Percentiles rank a stretch among this genome's conserved stretches.
These are phyloP conservation scores for Botrytis sinoallii DNA, from an alignment of 2,329 filamentous ascomycete species.

Conservation along the genomic window DNA sequence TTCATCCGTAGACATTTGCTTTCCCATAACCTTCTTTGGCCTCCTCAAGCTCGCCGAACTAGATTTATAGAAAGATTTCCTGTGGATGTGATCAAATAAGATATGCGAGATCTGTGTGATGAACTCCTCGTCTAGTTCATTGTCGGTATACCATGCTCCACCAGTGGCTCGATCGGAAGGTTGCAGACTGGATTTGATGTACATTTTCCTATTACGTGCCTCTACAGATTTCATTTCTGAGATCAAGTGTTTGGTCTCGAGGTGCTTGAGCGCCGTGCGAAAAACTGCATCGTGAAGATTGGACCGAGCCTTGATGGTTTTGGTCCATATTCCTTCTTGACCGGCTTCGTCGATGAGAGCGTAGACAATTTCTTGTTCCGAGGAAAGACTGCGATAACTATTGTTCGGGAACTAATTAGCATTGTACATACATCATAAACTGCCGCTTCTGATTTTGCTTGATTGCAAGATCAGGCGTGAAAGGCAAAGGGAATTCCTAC, in stretches of 20 bases:
- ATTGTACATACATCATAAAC: neutral
- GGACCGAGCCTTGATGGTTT: constrained; percentile 74
- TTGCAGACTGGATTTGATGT: constrained; percentile 81
- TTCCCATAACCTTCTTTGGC: constrained; percentile 53
- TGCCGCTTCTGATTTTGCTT: neutral
- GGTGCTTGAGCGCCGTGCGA: constrained; percentile 76
- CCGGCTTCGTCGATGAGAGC: constrained; percentile 83
- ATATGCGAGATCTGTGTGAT: constrained; percentile 73
- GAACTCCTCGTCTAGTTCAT: constrained; percentile 83
- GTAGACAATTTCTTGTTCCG: constrained; percentile 84
- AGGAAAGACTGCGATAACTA: constrained; percentile 60
- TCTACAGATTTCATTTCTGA: constrained; percentile 89
- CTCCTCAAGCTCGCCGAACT: constrained; percentile 43
- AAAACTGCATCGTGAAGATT: constrained; percentile 82
- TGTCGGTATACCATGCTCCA: constrained; percentile 91
- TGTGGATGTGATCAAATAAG: constrained; percentile 70
- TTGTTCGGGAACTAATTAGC: constrained; percentile 16
- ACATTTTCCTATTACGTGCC: constrained; percentile 89
- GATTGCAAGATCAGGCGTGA: too few species aligned
- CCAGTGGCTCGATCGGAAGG: constrained; percentile 90
- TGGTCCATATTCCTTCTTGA: constrained; percentile 85
- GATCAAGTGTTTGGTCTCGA: constrained; percentile 80
- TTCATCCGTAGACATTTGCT: constrained; percentile 46
- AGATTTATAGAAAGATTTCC: constrained; percentile 63
- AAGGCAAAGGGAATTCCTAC: constrained; percentile 41